Conservation (phyloP, 1,284 basidiomycete species). For the Trichosporon ovoides region DNA sequence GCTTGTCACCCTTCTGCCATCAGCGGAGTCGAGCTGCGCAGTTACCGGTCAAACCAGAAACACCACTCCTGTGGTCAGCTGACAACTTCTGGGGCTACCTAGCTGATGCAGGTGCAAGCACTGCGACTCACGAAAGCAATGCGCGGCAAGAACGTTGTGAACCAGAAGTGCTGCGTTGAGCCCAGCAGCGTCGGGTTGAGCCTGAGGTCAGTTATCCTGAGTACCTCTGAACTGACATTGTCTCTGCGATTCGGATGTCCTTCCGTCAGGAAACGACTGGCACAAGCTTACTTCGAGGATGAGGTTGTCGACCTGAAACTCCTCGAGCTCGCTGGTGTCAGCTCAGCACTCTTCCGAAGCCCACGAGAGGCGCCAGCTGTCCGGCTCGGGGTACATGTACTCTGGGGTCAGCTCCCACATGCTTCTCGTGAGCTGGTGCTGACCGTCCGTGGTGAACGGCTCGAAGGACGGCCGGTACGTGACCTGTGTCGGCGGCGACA, state of each 20-base stretch:
- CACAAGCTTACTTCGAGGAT: slow-evolving; percentile 12
- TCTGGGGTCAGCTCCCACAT: slow-evolving; percentile 11
- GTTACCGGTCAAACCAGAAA: slow-evolving; percentile 23
- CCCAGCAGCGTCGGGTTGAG: slow-evolving; percentile 12
- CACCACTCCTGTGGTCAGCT: slow-evolving; percentile 18
- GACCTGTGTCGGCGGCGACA: slow-evolving; percentile 10
- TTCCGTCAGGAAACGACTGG: neutral
- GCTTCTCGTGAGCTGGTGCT: neutral
- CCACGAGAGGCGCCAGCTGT: slow-evolving; percentile 12
- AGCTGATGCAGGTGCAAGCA: neutral
- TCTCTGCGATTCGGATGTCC: slow-evolving; percentile 23
- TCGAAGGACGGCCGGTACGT: slow-evolving; percentile 13
- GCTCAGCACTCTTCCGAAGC: neutral
- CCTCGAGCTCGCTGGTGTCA: slow-evolving; percentile 13
- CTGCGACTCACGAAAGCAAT: slow-evolving; percentile 12
- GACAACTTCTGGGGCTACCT: accelerated
- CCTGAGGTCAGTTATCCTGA: slow-evolving; percentile 4
- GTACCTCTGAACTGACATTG: slow-evolving; percentile 6
- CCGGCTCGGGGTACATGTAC: slow-evolving; percentile 19
- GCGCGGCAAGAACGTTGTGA: slow-evolving; percentile 16
- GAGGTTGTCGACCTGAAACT: slow-evolving; percentile 21
- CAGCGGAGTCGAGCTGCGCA: neutral
- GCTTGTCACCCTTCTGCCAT: slow-evolving; percentile 12
- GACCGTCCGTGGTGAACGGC: slow-evolving; percentile 19
- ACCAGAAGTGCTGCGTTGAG: slow-evolving; percentile 13